Evolutionary conservation across 2,329 filamentous ascomycete genomes (phyloP), one percentile per base, ranked within the genome.

Genomic region (Aspergillus sp.): DNA sequence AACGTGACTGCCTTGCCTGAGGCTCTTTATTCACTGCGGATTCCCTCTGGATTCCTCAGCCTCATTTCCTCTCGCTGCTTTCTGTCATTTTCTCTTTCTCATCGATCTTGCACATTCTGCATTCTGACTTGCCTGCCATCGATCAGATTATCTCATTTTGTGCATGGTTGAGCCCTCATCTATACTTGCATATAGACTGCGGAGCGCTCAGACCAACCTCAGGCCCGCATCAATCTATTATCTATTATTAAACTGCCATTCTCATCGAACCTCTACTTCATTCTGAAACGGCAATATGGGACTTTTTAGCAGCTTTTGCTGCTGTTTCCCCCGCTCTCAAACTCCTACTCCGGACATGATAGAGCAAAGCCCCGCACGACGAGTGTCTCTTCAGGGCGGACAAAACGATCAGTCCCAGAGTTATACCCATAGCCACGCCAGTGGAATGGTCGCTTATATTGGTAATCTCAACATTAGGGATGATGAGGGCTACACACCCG

Each of bases 1-100:
- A 63, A 63, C 55, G 27, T 58, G 54, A 60, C 59, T 64, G 61
- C 61, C 61, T 63, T 64, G 61, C 61, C 61, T 63, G 60, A 60
- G 52, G 55, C 22, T 46, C 42, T 41, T 38, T 38, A 38, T 38
- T 38, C 35, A 30, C 25, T 30, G 10, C 3, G 33, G 33, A 22
- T 41, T 19, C 19, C n/a, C 12, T 13, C 7, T 19, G 3, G 9
- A 23, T 23, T 41, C 25, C 25, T 30, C 25, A 23, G 41, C 43
- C 44, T 47, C 39, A 33, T 15, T 22, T 38, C 45, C 49, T 41
- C n/a, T 44, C 38, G 51, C 22, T 49, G 35, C 37, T 44, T 45
- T 17, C 44, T 49, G 48, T 45, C 48, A 50, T 48, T 45, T 48
- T 39, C 46, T 30, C 38, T 27, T 27, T 41, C 47, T 33, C 25